Evolutionary conservation across 805 yeast genomes (phyloP).

Genomic region (Kuraishia piskuri): DNA sequence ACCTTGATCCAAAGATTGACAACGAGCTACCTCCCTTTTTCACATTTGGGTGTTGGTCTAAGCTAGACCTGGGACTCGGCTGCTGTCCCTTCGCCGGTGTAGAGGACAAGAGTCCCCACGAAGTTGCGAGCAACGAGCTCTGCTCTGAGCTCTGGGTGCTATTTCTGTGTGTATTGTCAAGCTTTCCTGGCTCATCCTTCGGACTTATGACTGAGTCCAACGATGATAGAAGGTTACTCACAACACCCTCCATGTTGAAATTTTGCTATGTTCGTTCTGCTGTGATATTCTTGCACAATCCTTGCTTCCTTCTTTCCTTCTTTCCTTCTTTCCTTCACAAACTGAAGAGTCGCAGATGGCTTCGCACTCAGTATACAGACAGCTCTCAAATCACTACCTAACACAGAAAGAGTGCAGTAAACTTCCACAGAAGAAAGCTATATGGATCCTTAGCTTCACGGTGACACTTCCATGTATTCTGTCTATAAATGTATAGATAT

Average conservation of each 20-base stretch:
- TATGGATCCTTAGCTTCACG: no score
- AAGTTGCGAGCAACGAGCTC: background rate
- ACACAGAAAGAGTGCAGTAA: no score
- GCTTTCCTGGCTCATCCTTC: constrained; percentile 1
- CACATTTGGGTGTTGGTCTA: background rate
- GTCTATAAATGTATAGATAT: no score
- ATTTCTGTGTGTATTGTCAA: constrained; percentile 1
- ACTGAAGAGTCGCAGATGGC: background rate
- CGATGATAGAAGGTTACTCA: constrained; percentile 17
- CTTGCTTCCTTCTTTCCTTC: background rate
- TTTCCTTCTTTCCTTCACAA: background rate
- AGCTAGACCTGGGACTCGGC: background rate
- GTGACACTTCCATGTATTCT: no score
- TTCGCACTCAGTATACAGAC: background rate
- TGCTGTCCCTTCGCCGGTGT: background rate
- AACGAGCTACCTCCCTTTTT: background rate
- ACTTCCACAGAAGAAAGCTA: no score
- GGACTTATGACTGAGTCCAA: constrained; percentile 13
- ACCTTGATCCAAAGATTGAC: background rate
- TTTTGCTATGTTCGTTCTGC: background rate
- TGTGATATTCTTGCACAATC: no score
- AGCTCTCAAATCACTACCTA: background rate
- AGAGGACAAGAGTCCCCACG: background rate
- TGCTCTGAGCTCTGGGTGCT: background rate
- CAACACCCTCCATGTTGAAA: constrained; percentile 18